These are phyloP conservation scores for Articulospora tetracladia DNA, from an alignment of 495 filamentous ascomycete species.

Conservation along the genomic window DNA sequence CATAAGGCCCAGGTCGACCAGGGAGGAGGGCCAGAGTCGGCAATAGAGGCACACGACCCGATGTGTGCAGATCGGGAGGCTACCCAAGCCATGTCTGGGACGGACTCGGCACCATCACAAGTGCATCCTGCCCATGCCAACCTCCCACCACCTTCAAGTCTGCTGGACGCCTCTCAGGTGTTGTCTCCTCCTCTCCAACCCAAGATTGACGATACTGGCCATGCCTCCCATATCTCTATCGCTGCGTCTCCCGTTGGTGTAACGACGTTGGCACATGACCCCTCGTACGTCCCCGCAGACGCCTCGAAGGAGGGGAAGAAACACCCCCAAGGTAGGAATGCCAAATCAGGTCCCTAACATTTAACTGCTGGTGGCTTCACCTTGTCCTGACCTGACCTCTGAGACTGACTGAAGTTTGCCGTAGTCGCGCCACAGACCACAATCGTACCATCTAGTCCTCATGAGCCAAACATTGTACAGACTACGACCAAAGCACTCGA, in stretches of 20 bases:
- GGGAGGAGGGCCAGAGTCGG: not conserved
- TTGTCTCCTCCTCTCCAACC: not conserved
- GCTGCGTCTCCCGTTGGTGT: not conserved
- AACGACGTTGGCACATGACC: conserved; percentile 7
- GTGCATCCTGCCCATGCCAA: not conserved
- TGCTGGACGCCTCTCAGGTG: not conserved
- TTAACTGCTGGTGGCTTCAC: not conserved
- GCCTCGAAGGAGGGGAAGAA: not conserved
- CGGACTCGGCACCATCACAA: not conserved
- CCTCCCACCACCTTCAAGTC: not conserved
- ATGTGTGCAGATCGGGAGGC: too few relatives aligned
- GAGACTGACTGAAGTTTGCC: conserved; percentile 9
- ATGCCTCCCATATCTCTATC: not conserved
- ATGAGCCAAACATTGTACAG: conserved; percentile 10
- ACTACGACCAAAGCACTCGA: not conserved
- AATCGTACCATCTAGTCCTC: conserved; percentile 5
- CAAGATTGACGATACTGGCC: not conserved
- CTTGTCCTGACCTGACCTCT: not conserved
- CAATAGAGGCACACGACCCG: not conserved
- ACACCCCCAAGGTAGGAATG: conserved; percentile 8
- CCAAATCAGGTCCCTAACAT: not conserved
- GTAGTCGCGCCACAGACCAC: conserved; percentile 10
- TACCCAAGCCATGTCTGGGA: too few relatives aligned
- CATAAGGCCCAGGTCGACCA: not conserved
- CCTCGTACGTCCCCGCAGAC: not conserved